These are phyloP conservation scores for Grosmannia serpens DNA, from an alignment of 2,329 filamentous ascomycete species.

Conservation along the genomic window DNA sequence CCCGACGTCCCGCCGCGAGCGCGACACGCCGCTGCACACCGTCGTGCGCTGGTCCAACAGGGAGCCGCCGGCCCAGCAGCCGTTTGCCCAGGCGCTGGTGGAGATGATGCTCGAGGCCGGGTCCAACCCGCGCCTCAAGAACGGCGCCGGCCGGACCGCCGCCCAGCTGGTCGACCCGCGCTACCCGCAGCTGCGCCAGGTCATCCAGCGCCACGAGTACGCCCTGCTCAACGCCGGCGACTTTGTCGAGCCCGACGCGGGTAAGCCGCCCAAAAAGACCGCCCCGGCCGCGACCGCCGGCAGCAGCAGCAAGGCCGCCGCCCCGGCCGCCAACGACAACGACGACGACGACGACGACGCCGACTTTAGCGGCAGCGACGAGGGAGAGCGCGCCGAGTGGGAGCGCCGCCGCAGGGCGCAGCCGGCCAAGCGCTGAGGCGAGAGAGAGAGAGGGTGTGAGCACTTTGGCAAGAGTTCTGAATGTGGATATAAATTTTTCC, in stretches of 20 bases:
- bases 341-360: constrained; percentile 39
- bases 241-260: constrained; percentile 30
- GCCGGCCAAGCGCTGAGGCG: constrained; percentile 5
- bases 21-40: constrained; percentile 70
- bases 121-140: constrained; percentile 43
- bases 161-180: constrained; percentile 62
- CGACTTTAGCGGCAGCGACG: constrained; percentile 53
- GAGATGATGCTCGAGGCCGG: constrained; percentile 78
- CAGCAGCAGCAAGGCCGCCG: constrained; percentile 10
- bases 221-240: constrained; percentile 46
- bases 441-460: constrained; percentile 9
- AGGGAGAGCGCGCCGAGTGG: constrained; percentile 52
- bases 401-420: constrained; percentile 33
- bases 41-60: constrained; percentile 67
- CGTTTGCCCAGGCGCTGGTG: constrained; percentile 55
- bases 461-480: not conserved
- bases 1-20: constrained; percentile 56
- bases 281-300: constrained; percentile 6
- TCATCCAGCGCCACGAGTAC: constrained; percentile 60
- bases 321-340: not conserved
- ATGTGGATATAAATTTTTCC: not conserved
- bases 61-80: constrained; percentile 50
- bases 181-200: constrained; percentile 48
- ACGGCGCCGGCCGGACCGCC: constrained; percentile 63
- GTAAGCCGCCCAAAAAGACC: constrained; percentile 11